Conservation (phyloP, 352 stramenopile species). For the Phytophthora fragariae region DNA sequence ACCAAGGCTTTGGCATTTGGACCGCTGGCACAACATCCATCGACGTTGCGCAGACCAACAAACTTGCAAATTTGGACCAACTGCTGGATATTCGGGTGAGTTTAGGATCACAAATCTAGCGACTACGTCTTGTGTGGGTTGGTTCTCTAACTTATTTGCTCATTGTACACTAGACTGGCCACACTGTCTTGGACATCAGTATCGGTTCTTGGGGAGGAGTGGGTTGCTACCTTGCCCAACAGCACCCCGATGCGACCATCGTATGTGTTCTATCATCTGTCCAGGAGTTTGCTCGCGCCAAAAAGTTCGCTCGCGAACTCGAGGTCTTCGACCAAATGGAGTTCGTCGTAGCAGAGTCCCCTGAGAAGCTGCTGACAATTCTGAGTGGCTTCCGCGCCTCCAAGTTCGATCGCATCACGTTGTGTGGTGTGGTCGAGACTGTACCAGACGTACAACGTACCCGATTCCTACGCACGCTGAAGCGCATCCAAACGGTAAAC, state of each 20-base stretch:
- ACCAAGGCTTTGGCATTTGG: conserved; percentile 84
- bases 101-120: not conserved
- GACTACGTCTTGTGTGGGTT: not conserved
- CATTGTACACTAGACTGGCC: conserved; percentile 44
- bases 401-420: conserved; percentile 75
- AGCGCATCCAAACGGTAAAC: conserved; percentile 61
- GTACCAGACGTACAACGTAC: conserved; percentile 49
- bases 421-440: conserved; percentile 65
- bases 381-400: conserved; percentile 62
- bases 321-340: conserved; percentile 70
- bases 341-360: conserved; percentile 73
- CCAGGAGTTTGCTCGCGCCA: conserved; percentile 65
- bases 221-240: conserved; percentile 74
- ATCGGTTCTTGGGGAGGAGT: conserved; percentile 86
- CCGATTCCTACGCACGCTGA: conserved; percentile 71
- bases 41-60: conserved; percentile 72
- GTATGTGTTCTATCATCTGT: conserved; percentile 67
- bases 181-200: conserved; percentile 84
- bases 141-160: not conserved
- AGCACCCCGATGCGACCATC: conserved; percentile 51
- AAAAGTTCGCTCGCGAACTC: conserved; percentile 67
- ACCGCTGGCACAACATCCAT: conserved; percentile 51
- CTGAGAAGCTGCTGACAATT: conserved; percentile 65
- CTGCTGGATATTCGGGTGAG: conserved; percentile 68
- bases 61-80: conserved; percentile 70